Percentiles rank a stretch among this genome's conserved stretches.
phyloP scores from a whole-genome alignment of 1,284 basidiomycete species.

The Kwoniella shivajii region DNA sequence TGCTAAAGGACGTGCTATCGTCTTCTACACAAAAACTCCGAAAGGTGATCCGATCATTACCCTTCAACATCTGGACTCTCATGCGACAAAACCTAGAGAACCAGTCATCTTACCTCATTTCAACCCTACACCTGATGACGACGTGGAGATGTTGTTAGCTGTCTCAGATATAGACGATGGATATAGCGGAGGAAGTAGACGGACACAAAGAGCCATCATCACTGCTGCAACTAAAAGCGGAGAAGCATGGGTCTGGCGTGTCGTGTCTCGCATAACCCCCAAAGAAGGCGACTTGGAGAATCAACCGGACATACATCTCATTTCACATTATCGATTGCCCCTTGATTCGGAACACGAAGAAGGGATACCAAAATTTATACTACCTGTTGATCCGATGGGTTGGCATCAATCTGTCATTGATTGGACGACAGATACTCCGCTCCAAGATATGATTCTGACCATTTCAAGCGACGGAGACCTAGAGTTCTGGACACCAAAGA shows the following conservation, averaged over 20 bases:
- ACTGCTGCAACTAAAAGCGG: constrained; percentile 43
- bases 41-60: constrained; percentile 25
- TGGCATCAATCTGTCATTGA: constrained; percentile 63
- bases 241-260: constrained; percentile 50
- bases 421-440: constrained; percentile 42
- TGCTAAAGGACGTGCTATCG: constrained; percentile 51
- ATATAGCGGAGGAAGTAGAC: constrained; percentile 30
- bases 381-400: constrained; percentile 88
- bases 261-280: constrained; percentile 29
- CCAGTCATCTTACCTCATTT: constrained; percentile 44
- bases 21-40: constrained; percentile 31
- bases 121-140: constrained; percentile 31
- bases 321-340: constrained; percentile 43
- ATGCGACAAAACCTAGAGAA: constrained; percentile 25
- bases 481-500: constrained; percentile 73
- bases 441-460: constrained; percentile 74
- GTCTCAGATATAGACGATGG: constrained; percentile 55
- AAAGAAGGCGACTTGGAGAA: constrained; percentile 19
- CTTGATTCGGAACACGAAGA: constrained; percentile 19
- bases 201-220: constrained; percentile 46
- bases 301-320: constrained; percentile 31
- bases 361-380: constrained; percentile 36
- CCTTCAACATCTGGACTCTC: constrained; percentile 46
- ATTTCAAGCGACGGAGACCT: constrained; percentile 72
- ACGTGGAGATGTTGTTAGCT: constrained; percentile 45